Evolutionary conservation across 2,329 filamentous ascomycete genomes (phyloP).

Genomic region (Gliomastix tumulicola): DNA sequence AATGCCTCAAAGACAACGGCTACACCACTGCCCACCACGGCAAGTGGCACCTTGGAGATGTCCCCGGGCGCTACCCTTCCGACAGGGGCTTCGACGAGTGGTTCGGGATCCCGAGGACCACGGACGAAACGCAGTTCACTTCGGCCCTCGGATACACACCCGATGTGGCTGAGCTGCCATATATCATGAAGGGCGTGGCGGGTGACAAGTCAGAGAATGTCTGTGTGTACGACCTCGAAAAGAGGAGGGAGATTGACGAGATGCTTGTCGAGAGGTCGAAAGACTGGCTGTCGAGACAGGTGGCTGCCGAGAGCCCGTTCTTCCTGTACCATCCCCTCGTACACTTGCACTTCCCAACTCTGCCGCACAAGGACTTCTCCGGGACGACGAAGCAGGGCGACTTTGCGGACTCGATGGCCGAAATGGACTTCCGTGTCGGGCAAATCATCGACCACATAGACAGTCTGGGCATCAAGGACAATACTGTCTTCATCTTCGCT

Average conservation of each 20-base stretch:
- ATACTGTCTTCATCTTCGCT: conserved; percentile 24
- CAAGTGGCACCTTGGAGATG: conserved; percentile 26
- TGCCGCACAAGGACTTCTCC: conserved; percentile 18
- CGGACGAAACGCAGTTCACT: conserved; percentile 26
- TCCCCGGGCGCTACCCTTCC: conserved; percentile 22
- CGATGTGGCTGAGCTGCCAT: conserved; percentile 22
- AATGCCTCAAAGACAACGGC: conserved; percentile 16
- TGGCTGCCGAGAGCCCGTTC: conserved; percentile 12
- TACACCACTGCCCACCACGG: conserved; percentile 23
- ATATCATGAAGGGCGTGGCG: conserved; percentile 22
- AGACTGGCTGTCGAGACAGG: conserved; percentile 19
- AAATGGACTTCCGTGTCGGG: conserved; percentile 23
- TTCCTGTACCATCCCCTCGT: conserved; percentile 24
- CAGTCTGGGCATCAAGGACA: conserved; percentile 14
- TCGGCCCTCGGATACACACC: conserved; percentile 19
- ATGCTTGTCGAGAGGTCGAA: conserved; percentile 21
- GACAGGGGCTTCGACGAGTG: conserved; percentile 28
- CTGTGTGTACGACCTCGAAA: conserved; percentile 21
- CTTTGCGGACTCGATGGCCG: conserved; percentile 23
- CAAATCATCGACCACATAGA: conserved; percentile 22
- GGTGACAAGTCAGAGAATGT: conserved; percentile 18
- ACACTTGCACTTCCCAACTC: conserved; percentile 22
- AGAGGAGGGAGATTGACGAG: conserved; percentile 19
- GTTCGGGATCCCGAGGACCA: conserved; percentile 26
- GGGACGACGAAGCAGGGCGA: conserved; percentile 18